Evolutionary conservation across 2,329 filamentous ascomycete species (phyloP).

Genomic region (Diplodia corticola): DNA sequence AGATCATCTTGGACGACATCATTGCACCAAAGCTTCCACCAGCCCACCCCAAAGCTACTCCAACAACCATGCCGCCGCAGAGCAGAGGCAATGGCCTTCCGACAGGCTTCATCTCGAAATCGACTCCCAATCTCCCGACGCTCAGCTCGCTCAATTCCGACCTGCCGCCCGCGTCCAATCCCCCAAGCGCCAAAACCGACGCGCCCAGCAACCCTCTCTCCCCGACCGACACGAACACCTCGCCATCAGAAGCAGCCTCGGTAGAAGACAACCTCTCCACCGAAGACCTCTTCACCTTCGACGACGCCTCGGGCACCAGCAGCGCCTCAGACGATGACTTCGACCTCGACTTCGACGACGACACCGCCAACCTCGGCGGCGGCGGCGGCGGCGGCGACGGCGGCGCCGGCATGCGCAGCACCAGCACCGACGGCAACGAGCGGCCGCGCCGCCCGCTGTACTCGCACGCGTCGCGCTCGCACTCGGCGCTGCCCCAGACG

Average conservation of each 20-base stretch:
- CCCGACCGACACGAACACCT: slow-evolving; percentile 24
- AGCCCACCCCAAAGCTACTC: neutral
- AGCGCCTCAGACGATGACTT: slow-evolving; percentile 19
- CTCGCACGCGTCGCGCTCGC: slow-evolving; percentile 46
- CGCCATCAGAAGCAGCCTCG: slow-evolving; percentile 42
- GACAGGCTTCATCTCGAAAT: slow-evolving; percentile 47
- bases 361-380: neutral
- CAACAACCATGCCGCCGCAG: slow-evolving; percentile 44
- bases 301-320: slow-evolving; percentile 26
- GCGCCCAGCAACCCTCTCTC: slow-evolving; percentile 28
- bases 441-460: slow-evolving; percentile 39
- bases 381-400: neutral
- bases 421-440: slow-evolving; percentile 14
- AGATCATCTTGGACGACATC: slow-evolving; percentile 5
- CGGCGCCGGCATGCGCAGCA: neutral
- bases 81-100: slow-evolving; percentile 45
- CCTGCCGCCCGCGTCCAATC: slow-evolving; percentile 23
- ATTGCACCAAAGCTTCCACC: neutral
- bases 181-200: slow-evolving; percentile 24
- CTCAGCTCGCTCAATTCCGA: slow-evolving; percentile 36
- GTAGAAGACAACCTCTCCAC: slow-evolving; percentile 40
- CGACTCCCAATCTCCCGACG: slow-evolving; percentile 49
- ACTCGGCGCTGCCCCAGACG: slow-evolving; percentile 45
- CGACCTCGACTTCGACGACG: slow-evolving; percentile 16
- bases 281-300: slow-evolving; percentile 28